Conservation (phyloP, 2,329 filamentous ascomycete species). For the Colletotrichum sp. region DNA sequence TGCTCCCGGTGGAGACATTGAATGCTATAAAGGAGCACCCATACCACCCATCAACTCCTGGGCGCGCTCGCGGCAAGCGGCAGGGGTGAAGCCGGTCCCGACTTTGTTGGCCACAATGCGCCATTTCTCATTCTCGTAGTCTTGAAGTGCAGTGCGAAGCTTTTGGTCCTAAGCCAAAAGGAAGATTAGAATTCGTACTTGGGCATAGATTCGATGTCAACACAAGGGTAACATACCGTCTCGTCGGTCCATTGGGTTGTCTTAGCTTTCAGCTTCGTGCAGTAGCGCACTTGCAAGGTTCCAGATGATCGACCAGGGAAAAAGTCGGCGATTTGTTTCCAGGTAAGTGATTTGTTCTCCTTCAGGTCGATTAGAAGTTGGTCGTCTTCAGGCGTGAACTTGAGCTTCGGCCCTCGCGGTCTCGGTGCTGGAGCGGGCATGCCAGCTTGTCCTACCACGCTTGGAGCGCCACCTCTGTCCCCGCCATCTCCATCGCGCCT, state of each 20-base stretch:
- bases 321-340: constrained; percentile 98
- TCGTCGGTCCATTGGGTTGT: constrained; percentile 93
- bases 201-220: not conserved
- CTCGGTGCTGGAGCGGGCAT: constrained; percentile 85
- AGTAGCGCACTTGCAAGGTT: constrained; percentile 92
- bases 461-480: constrained; percentile 72
- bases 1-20: constrained; percentile 55
- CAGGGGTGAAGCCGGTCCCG: constrained; percentile 86
- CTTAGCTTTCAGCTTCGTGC: constrained; percentile 93
- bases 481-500: constrained; percentile 61
- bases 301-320: constrained; percentile 91
- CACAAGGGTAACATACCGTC: constrained; percentile 68
- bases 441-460: constrained; percentile 82
- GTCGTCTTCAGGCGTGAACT: constrained; percentile 93
- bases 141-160: constrained; percentile 76
- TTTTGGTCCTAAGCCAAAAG: constrained; percentile 69
- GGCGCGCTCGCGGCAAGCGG: constrained; percentile 84
- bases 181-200: constrained; percentile 15
- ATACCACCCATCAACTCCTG: constrained; percentile 56
- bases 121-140: constrained; percentile 94
- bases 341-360: constrained; percentile 92
- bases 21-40: constrained; percentile 58
- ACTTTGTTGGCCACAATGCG: constrained; percentile 90
- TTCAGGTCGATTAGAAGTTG: constrained; percentile 87
- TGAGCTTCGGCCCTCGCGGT: constrained; percentile 87